Evolutionary conservation across 768 basidiomycete genomes (phyloP).

Genomic region (Termitomyces sp.): DNA sequence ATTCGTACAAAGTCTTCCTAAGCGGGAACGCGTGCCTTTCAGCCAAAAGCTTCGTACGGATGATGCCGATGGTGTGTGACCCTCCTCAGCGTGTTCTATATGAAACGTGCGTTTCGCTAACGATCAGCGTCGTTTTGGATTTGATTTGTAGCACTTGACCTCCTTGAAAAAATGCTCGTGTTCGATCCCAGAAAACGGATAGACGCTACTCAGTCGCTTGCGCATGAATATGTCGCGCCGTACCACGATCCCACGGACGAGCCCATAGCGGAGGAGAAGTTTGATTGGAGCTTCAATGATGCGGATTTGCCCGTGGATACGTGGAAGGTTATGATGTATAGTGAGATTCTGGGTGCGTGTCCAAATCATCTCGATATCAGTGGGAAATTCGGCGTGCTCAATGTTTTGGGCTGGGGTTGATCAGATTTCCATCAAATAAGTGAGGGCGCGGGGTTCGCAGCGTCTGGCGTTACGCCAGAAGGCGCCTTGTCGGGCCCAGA

Average conservation of each 20-base stretch:
- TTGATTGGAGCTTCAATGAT: conserved; percentile 99
- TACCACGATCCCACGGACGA: conserved; percentile 99
- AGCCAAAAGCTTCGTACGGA: conserved; percentile 86
- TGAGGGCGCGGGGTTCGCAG: not conserved
- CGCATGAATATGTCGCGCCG: conserved; percentile 91
- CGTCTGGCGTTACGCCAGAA: conserved; percentile 50
- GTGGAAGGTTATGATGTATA: conserved; percentile 99
- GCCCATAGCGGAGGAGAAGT: conserved; percentile 88
- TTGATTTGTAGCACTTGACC: conserved; percentile 69
- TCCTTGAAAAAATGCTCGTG: conserved; percentile 98
- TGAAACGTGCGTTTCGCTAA: not conserved
- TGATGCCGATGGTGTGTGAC: conserved; percentile 74
- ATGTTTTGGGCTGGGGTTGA: not conserved
- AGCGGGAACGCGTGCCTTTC: conserved; percentile 94
- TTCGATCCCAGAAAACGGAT: conserved; percentile 98
- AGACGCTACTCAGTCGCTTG: conserved; percentile 86
- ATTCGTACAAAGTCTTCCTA: conserved; percentile 97
- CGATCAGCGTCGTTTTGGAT: not conserved
- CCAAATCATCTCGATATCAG: not conserved
- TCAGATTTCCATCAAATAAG: conserved; percentile 2
- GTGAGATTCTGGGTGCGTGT: conserved; percentile 86
- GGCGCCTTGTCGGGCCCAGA: conserved; percentile 72
- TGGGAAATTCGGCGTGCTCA: not conserved
- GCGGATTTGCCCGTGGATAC: conserved; percentile 98
- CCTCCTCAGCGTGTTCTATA: not conserved